phyloP scores from a whole-genome alignment of 2,329 filamentous ascomycete genomes.

The Acrocalymma vagum region DNA sequence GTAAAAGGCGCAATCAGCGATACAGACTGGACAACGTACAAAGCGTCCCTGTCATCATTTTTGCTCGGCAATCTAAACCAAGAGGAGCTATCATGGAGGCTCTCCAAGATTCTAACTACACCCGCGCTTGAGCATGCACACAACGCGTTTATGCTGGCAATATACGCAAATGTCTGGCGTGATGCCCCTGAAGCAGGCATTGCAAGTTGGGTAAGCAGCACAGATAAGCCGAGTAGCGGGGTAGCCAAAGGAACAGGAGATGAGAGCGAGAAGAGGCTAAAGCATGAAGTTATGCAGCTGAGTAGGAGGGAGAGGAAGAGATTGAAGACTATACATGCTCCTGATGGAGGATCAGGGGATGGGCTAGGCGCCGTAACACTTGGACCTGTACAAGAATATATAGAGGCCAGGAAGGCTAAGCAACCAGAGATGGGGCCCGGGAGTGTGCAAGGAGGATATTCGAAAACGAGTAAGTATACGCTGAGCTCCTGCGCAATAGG shows the following conservation, averaged over 20 bases:
- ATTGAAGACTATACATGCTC: slow-evolving; percentile 63
- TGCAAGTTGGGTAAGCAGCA: slow-evolving; percentile 70
- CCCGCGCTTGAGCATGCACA: slow-evolving; percentile 66
- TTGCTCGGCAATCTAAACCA: slow-evolving; percentile 69
- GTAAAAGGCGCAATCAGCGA: slow-evolving; percentile 68
- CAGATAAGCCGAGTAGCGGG: slow-evolving; percentile 76
- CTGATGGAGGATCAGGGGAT: slow-evolving; percentile 15
- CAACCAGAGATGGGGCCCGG: slow-evolving; percentile 70
- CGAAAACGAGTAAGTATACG: slow-evolving; percentile 74
- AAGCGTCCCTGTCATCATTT: slow-evolving; percentile 65
- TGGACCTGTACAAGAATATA: slow-evolving; percentile 41
- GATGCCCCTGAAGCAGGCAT: slow-evolving; percentile 70
- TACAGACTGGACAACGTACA: slow-evolving; percentile 66
- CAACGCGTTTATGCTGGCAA: slow-evolving; percentile 67
- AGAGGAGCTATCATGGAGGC: slow-evolving; percentile 65
- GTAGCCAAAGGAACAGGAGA: slow-evolving; percentile 73
- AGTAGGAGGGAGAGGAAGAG: slow-evolving; percentile 67
- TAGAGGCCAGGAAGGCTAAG: slow-evolving; percentile 51
- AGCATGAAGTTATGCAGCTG: slow-evolving; percentile 70
- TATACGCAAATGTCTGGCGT: slow-evolving; percentile 66
- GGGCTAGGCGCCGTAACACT: slow-evolving; percentile 18
- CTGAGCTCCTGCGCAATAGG: too few relatives aligned
- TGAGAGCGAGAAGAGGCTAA: slow-evolving; percentile 69
- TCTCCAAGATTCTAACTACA: slow-evolving; percentile 64
- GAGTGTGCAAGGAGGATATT: slow-evolving; percentile 73